Percentiles rank a stretch among this genome's conserved stretches.
Evolutionary conservation across 352 stramenopile species (phyloP).

Genomic region (Pythium sp.): DNA sequence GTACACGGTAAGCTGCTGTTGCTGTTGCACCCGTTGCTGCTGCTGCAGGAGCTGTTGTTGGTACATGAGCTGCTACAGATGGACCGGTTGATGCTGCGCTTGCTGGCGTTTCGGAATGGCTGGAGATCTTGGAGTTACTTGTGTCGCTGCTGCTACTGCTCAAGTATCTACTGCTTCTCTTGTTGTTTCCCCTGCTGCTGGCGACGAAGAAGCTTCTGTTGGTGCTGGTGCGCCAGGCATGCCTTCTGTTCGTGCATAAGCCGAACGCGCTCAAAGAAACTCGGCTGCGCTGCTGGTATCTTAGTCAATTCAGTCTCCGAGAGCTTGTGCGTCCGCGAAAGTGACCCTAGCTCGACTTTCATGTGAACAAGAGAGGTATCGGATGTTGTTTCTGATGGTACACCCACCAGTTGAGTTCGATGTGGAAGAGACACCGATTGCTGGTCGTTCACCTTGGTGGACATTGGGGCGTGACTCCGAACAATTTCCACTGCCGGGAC

Average conservation of each 20-base stretch:
- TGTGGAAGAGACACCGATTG: no score
- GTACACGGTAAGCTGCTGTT: not conserved
- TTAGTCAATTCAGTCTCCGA: slow-evolving; percentile 13
- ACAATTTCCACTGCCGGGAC: no score
- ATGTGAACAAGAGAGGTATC: no score
- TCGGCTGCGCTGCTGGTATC: slow-evolving; percentile 18
- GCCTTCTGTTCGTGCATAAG: slow-evolving; percentile 36
- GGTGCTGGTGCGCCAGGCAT: slow-evolving; percentile 8
- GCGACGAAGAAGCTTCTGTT: slow-evolving; percentile 15
- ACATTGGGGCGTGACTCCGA: no score
- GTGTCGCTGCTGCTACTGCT: slow-evolving; percentile 7
- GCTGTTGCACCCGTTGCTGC: slow-evolving; percentile 11
- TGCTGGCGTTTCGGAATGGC: slow-evolving; percentile 10
- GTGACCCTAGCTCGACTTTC: no score
- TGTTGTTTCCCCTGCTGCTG: slow-evolving; percentile 5
- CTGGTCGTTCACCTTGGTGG: no score
- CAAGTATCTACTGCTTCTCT: slow-evolving; percentile 9
- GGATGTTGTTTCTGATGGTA: no score
- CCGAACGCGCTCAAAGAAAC: slow-evolving; percentile 44
- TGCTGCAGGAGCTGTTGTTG: slow-evolving; percentile 3
- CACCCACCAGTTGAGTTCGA: no score
- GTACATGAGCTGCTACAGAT: not conserved
- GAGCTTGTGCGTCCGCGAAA: slow-evolving; percentile 31
- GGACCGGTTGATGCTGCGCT: slow-evolving; percentile 11
- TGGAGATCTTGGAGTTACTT: slow-evolving; percentile 6